A percentile compares a stretch with the other conserved stretches of the same genome.
Conservation (phyloP, 345 rosid species). For the Psidium guajava region DNA sequence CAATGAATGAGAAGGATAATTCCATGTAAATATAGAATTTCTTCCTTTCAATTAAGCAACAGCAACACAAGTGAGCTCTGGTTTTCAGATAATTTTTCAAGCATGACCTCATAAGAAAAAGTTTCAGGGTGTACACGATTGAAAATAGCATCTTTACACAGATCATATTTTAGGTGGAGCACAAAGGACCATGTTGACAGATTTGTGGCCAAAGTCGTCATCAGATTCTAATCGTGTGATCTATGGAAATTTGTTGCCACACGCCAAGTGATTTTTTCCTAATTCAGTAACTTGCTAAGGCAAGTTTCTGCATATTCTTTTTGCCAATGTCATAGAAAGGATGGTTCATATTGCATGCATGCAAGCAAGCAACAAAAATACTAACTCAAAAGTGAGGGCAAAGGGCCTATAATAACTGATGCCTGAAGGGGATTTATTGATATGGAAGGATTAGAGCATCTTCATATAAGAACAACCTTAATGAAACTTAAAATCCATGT, state of each 20-base stretch:
- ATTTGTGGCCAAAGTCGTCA: neutral
- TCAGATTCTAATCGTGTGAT: neutral
- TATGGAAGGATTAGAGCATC: neutral
- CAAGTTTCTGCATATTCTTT: neutral
- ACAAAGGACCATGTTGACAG: neutral
- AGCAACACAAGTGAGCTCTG: neutral
- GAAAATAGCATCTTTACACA: neutral
- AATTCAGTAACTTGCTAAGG: neutral
- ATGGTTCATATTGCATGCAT: neutral
- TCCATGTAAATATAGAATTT: neutral
- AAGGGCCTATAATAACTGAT: neutral
- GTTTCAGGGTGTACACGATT: neutral
- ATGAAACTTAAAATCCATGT: neutral
- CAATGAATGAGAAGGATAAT: constrained; percentile 1
- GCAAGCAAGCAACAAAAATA: neutral
- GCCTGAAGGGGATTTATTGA: neutral
- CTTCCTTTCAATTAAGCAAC: neutral
- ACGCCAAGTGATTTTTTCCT: neutral
- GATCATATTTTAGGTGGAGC: neutral
- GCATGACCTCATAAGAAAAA: neutral
- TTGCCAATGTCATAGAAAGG: neutral
- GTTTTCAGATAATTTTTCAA: neutral
- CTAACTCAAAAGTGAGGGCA: neutral
- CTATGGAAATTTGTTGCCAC: neutral
- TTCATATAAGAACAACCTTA: neutral